These are phyloP conservation scores for Penicillium egyptiacum DNA, from an alignment of 495 filamentous ascomycete species.

Conservation along the genomic window DNA sequence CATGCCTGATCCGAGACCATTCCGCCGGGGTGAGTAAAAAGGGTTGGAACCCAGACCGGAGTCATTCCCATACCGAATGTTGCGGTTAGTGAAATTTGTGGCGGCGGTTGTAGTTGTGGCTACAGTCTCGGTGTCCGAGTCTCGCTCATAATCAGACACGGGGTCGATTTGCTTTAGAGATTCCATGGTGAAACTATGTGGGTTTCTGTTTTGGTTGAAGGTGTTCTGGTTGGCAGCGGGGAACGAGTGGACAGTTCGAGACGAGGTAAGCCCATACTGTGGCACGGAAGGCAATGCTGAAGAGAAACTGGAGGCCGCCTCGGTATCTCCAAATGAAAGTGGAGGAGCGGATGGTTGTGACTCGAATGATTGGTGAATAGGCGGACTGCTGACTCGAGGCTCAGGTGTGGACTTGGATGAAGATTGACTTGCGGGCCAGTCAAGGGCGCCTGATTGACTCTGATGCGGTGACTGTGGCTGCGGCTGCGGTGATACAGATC, in stretches of 20 bases:
- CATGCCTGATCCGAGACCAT: slow-evolving; percentile 41
- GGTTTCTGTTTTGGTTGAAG: slow-evolving; percentile 21
- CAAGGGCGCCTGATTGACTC: slow-evolving; percentile 7
- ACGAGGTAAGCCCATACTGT: slow-evolving; percentile 25
- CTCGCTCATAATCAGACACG: slow-evolving; percentile 39
- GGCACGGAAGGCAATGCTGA: slow-evolving; percentile 28
- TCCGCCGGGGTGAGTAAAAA: slow-evolving; percentile 35
- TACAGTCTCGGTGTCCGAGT: slow-evolving; percentile 46
- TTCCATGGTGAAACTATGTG: slow-evolving; percentile 41
- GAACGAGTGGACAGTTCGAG: slow-evolving; percentile 19
- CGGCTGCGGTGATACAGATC: slow-evolving; percentile 6
- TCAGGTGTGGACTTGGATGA: slow-evolving; percentile 13
- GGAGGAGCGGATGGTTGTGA: slow-evolving; percentile 24
- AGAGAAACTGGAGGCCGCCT: slow-evolving; percentile 35
- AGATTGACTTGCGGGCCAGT: slow-evolving; percentile 15
- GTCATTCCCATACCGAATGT: slow-evolving; percentile 40
- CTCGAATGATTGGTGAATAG: slow-evolving; percentile 22
- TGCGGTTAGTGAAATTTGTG: slow-evolving; percentile 41
- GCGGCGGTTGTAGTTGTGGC: slow-evolving; percentile 37
- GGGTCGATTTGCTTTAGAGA: slow-evolving; percentile 37
- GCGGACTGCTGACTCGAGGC: slow-evolving; percentile 18
- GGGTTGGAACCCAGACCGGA: slow-evolving; percentile 15
- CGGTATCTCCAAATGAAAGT: slow-evolving; percentile 37
- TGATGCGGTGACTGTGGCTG: slow-evolving; percentile 5
- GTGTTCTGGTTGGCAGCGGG: slow-evolving; percentile 5